phyloP scores from a whole-genome alignment of 192 early-diverging fungal species.

The Backusella morwellensis region DNA sequence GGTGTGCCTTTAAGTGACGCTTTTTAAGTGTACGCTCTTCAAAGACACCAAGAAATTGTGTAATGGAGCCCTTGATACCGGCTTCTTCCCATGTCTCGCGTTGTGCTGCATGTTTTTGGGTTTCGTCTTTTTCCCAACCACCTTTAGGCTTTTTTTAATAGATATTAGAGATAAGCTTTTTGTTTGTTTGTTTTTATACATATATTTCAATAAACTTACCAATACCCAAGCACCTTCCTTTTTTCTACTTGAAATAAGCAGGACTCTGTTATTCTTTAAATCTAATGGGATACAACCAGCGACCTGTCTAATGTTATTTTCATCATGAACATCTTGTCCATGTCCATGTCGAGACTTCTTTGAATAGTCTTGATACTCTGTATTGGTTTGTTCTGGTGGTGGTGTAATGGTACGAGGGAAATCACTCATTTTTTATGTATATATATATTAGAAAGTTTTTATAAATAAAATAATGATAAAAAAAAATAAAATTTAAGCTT shows the following conservation, averaged over 20 bases:
- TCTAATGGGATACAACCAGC: conserved; percentile 59
- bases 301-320: conserved; percentile 26
- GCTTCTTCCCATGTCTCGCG: conserved; percentile 68
- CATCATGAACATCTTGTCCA: conserved; percentile 21
- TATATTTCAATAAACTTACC: conserved; percentile 20
- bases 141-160: conserved; percentile 48
- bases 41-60: conserved; percentile 44
- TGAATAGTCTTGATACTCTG: conserved; percentile 23
- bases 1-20: conserved; percentile 33
- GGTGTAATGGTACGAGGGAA: conserved; percentile 9
- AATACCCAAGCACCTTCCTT: conserved; percentile 52
- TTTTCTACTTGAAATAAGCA: conserved; percentile 50
- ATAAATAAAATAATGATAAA: not conserved
- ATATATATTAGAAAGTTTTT: not conserved
- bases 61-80: conserved; percentile 51
- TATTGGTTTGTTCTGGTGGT: conserved; percentile 1
- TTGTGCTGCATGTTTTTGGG: conserved; percentile 47
- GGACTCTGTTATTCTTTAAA: conserved; percentile 34
- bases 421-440: not conserved
- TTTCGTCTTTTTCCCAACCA: conserved; percentile 65
- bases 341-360: conserved; percentile 26
- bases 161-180: not conserved
- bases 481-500: not conserved
- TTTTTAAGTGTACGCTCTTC: conserved; percentile 44
- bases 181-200: not conserved